Evolutionary conservation across 306 rosid genomes (phyloP), one percentile per base, ranked within the genome.

Genomic region (Vigna unguiculata): DNA sequence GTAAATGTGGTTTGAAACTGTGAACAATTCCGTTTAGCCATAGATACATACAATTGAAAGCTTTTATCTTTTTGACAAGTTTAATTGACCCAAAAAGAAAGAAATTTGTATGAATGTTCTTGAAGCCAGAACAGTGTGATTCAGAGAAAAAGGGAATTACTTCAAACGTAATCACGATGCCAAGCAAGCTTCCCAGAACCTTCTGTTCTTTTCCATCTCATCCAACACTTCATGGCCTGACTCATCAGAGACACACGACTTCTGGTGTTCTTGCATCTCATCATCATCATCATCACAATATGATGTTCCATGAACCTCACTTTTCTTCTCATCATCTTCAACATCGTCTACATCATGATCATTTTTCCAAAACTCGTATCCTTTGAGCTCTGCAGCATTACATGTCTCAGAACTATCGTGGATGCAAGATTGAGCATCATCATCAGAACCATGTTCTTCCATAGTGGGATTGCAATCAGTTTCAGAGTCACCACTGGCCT

Each of bases 111-210:
- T 66, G 72, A 55, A 15, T 10, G 52, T 46, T 43, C 4, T 22
- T 52, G 47, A 30, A 74, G 54, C 53, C 43, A 76, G 51, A 55
- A 5, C 10, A 43, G 11, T 12, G 11, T 12, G 64, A 73, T 71
- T 62, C 53, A 60, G 79, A 60, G 79, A 58, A 25, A 60, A 4
- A 1, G 43, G 3, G 0, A 28, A 32, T 4, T 4, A 67, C 7
- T 4, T 58, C 17, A 70, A 24, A 78, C 30, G 32, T 9, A 43
- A 25, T 85, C 64, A 95, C 12, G 99, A 93, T 15, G 96, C 96
- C 88, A 96, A 81, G 70, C 99, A 96, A 80, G 97, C 78, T 83
- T 96, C 99, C 99, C 99, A 96, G 77, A 96, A 96, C 0, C 75
- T 67, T 86, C 82, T 83, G 81, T 80, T 96, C 87, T 86, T 91